Percentiles rank a stretch among this genome's conserved stretches.
Evolutionary conservation across 2,329 filamentous ascomycete species (phyloP).

Genomic region (Scedosporium apiospermum): DNA sequence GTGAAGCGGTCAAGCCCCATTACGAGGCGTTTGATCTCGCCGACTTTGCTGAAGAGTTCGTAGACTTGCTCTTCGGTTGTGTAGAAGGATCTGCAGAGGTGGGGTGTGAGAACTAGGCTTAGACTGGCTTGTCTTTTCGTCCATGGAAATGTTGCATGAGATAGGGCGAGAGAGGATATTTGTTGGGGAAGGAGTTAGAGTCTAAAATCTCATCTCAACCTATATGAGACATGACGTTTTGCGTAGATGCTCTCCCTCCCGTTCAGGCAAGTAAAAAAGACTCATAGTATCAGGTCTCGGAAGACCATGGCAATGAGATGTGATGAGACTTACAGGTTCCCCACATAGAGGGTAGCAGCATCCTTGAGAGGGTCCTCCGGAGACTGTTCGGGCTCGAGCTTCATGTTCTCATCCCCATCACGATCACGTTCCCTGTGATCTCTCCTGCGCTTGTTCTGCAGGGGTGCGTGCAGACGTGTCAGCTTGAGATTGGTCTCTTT

Average conservation of each 20-base stretch:
- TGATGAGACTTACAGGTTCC: constrained; percentile 62
- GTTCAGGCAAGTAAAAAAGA: neutral
- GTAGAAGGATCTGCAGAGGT: constrained; percentile 68
- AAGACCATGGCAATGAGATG: neutral
- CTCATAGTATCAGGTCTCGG: neutral
- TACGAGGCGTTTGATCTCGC: constrained; percentile 94
- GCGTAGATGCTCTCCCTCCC: neutral
- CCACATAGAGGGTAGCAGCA: constrained; percentile 93
- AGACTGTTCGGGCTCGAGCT: constrained; percentile 34
- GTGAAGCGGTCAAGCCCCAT: constrained; percentile 97
- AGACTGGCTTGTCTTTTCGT: neutral
- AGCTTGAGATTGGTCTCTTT: neutral
- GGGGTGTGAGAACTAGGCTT: constrained; percentile 2
- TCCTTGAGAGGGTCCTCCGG: constrained; percentile 63
- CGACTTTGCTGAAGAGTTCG: constrained; percentile 90
- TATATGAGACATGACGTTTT: neutral
- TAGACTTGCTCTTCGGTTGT: constrained; percentile 99
- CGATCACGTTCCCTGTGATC: constrained; percentile 43
- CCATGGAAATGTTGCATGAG: neutral
- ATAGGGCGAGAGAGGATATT: neutral
- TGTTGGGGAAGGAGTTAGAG: neutral
- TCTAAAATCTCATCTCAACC: neutral
- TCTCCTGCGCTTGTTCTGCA: constrained; percentile 60
- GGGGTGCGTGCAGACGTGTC: neutral
- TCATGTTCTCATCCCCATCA: constrained; percentile 46